Evolutionary conservation across 352 stramenopile genomes (phyloP).

Genomic region (Thalassiosira livingstoniorum): DNA sequence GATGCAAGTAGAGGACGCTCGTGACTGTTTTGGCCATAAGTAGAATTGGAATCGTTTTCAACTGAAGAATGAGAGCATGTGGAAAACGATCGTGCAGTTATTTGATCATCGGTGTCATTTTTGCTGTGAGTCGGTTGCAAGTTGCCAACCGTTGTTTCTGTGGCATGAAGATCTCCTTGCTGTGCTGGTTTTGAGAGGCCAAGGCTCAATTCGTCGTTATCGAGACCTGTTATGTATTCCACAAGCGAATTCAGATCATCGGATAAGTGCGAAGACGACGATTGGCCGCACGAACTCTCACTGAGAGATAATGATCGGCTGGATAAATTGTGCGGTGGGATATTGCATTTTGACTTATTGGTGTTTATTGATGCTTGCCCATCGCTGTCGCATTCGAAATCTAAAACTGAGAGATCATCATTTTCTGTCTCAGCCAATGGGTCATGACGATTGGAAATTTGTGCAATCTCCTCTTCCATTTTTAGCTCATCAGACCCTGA

Average conservation of each 20-base stretch:
- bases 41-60: no score
- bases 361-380: background rate
- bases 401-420: background rate
- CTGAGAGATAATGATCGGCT: no score
- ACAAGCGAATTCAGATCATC: background rate
- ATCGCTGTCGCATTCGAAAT: background rate
- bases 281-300: background rate
- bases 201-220: conserved; percentile 1
- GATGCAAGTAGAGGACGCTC: no score
- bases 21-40: no score
- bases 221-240: background rate
- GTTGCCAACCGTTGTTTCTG: no score
- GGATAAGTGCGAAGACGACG: background rate
- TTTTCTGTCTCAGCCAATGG: background rate
- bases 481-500: background rate
- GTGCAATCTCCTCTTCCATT: background rate
- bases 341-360: background rate
- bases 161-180: no score
- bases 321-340: background rate
- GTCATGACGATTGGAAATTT: background rate
- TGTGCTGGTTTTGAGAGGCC: background rate
- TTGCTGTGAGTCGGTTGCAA: no score
- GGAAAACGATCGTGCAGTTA: no score
- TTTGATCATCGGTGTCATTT: no score
- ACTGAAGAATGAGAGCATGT: no score